Percentiles rank a stretch among this genome's conserved stretches.
phyloP scores from a whole-genome alignment of 345 rosid species.

The Eucalyptus fibrosa region DNA sequence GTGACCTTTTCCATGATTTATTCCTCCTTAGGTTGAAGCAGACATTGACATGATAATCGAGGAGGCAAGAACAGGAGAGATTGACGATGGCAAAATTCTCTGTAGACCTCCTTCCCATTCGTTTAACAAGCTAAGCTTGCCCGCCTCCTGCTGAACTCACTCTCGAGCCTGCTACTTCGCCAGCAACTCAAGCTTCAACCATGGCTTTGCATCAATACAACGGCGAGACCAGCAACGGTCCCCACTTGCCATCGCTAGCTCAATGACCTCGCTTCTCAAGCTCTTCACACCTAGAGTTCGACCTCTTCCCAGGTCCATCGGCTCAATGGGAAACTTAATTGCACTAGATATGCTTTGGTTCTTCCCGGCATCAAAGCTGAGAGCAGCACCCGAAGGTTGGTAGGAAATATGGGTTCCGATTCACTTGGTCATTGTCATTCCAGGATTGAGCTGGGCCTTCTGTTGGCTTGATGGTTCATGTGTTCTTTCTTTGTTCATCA shows the following conservation, averaged over 20 bases:
- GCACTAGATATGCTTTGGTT: constrained; percentile 8
- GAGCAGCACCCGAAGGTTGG: constrained; percentile 1
- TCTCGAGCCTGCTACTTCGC: no score
- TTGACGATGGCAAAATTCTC: constrained; percentile 53
- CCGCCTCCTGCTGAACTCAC: no score
- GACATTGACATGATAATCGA: constrained; percentile 39
- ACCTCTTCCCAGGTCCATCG: not conserved
- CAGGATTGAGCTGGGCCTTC: not conserved
- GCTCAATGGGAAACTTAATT: constrained; percentile 3
- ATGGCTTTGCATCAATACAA: constrained; percentile 18
- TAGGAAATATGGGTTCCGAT: no score
- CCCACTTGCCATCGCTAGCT: not conserved
- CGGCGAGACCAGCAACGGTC: constrained; percentile 3
- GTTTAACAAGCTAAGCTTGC: no score
- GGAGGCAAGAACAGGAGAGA: constrained; percentile 77
- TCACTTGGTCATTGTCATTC: not conserved
- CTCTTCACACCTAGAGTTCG: constrained; percentile 2
- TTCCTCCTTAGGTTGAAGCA: no score
- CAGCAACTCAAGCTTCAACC: not conserved
- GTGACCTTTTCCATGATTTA: no score
- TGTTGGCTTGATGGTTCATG: not conserved
- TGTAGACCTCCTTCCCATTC: no score
- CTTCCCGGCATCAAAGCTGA: constrained; percentile 8
- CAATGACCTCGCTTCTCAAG: constrained; percentile 9
- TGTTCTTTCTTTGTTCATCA: not conserved